phyloP scores from a whole-genome alignment of 202 grass and related monocot genomes.

The Digitaria exilis region DNA sequence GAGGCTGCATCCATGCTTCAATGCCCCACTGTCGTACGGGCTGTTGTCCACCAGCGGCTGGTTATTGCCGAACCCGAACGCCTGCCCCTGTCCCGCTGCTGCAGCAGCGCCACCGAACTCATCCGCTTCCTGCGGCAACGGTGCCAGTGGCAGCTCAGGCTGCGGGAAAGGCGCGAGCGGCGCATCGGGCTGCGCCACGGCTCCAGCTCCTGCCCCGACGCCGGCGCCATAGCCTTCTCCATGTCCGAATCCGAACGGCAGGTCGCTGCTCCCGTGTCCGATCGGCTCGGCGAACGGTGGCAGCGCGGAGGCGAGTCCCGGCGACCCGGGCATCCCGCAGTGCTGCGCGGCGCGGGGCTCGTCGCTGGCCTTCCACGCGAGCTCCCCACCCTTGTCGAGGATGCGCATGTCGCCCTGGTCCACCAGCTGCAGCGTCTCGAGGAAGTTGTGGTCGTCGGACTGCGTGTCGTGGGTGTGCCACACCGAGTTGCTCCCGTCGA shows the following conservation, averaged over 20 bases:
- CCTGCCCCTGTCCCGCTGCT: constrained; percentile 30
- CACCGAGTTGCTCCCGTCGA: constrained; percentile 82
- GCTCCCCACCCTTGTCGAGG: constrained; percentile 80
- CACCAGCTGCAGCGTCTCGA: constrained; percentile 71
- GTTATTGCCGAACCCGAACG: constrained; percentile 67
- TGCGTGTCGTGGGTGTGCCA: constrained; percentile 63
- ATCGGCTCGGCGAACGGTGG: constrained; percentile 64
- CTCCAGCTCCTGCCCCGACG: background rate
- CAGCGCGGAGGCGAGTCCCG: constrained; percentile 46
- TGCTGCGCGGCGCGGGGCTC: constrained; percentile 61
- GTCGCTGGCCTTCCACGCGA: constrained; percentile 92
- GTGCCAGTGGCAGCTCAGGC: constrained; percentile 39
- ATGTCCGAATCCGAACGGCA: constrained; percentile 67
- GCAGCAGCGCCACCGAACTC: constrained; percentile 27
- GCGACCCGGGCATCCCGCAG: constrained; percentile 77
- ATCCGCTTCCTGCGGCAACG: constrained; percentile 28
- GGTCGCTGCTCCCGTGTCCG: constrained; percentile 50
- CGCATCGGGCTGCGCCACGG: constrained; percentile 34
- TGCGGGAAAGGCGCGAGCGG: constrained; percentile 29
- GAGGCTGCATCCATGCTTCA: constrained; percentile 29
- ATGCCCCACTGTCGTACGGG: constrained; percentile 74
- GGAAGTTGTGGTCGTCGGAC: constrained; percentile 57
- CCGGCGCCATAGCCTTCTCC: background rate
- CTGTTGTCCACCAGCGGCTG: constrained; percentile 91
- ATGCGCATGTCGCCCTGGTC: constrained; percentile 94